These are phyloP conservation scores for Pulicaria dysenterica DNA, from an alignment of 129 eudicot genomes.

Conservation along the genomic window DNA sequence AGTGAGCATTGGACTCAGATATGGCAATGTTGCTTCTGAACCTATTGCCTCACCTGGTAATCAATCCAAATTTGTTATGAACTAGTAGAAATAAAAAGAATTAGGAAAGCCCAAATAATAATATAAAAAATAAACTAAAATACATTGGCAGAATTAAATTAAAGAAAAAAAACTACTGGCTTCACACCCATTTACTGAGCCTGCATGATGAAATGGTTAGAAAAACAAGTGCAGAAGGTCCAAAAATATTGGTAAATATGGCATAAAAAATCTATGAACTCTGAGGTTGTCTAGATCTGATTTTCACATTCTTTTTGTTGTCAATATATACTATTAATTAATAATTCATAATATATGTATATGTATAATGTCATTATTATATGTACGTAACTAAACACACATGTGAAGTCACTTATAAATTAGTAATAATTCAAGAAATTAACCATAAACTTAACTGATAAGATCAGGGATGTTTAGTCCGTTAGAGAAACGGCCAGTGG, in stretches of 20 bases:
- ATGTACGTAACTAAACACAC: neutral
- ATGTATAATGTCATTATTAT: too few species aligned
- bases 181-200: neutral
- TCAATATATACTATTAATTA: too few species aligned
- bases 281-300: too few species aligned
- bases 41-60: slow-evolving; percentile 40
- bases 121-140: neutral
- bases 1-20: slow-evolving; percentile 44
- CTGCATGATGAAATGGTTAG: neutral
- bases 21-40: slow-evolving; percentile 43
- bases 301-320: too few species aligned
- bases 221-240: too few species aligned
- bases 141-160: neutral
- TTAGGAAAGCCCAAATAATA: too few species aligned
- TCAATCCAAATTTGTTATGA: neutral
- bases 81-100: neutral
- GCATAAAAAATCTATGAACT: too few species aligned
- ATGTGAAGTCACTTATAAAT: neutral
- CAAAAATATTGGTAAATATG: too few species aligned
- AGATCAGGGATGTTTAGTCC: slow-evolving; percentile 47
- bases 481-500: slow-evolving; percentile 49
- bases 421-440: neutral
- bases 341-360: too few species aligned
- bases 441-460: slow-evolving; percentile 33
- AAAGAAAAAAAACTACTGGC: neutral